A percentile compares a stretch with the other conserved stretches of the same genome.
phyloP scores from a whole-genome alignment of 2,329 filamentous ascomycete genomes.

The Fusarium coffeatum region DNA sequence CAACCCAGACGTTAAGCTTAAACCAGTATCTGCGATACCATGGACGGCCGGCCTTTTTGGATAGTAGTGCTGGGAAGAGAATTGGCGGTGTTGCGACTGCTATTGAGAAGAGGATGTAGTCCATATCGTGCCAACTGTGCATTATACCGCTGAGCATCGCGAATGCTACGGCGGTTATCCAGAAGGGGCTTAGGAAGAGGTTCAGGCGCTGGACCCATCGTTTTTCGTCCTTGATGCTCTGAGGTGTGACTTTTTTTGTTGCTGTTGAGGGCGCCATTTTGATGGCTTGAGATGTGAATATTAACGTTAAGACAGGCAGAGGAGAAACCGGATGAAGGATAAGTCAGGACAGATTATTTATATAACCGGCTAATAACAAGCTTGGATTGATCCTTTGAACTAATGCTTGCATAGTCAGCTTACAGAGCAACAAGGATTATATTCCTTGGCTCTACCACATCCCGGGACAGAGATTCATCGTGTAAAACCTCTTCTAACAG shows the following conservation, averaged over 20 bases:
- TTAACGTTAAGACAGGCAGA: rapidly evolving
- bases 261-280: neutral
- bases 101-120: slow-evolving; percentile 8
- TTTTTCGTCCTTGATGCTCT: neutral
- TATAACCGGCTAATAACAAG: neutral
- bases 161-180: slow-evolving; percentile 6
- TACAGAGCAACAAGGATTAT: neutral
- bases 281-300: neutral
- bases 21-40: slow-evolving; percentile 18
- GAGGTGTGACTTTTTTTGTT: neutral
- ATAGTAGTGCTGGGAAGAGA: slow-evolving; percentile 5
- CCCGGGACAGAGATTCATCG: neutral
- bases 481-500: no score
- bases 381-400: neutral
- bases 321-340: neutral
- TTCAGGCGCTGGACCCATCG: neutral
- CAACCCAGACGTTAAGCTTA: slow-evolving; percentile 9
- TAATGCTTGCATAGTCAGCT: neutral
- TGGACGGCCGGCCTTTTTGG: neutral
- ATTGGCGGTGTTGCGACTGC: neutral
- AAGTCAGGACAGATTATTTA: neutral
- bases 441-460: neutral
- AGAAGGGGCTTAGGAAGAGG: slow-evolving; percentile 4
- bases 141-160: slow-evolving; percentile 7
- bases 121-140: neutral